Percentiles rank a stretch among this genome's conserved stretches.
phyloP scores from a whole-genome alignment of 208 protist genomes.

The Leishmania lainsoni region DNA sequence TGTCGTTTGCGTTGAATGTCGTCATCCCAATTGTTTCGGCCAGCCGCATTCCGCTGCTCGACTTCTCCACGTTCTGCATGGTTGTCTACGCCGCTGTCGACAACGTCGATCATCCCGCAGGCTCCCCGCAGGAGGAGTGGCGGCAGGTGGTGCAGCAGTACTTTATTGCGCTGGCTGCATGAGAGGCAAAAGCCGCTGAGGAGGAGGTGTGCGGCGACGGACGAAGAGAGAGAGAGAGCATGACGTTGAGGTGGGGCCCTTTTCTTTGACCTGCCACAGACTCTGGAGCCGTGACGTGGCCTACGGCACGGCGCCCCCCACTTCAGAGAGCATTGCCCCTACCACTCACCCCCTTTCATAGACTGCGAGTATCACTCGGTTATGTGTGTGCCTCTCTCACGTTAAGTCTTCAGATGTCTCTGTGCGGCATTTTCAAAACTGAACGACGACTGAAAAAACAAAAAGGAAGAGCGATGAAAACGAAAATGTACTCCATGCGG shows the following conservation, averaged over 20 bases:
- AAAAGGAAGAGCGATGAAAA: neutral
- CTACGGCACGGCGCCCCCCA: neutral
- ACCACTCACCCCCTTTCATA: neutral
- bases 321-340: neutral
- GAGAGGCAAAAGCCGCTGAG: neutral
- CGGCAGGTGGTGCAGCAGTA: constrained; percentile 46
- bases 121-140: constrained; percentile 41
- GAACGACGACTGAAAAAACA: neutral
- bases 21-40: constrained; percentile 51
- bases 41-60: constrained; percentile 50
- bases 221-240: neutral
- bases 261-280: neutral
- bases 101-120: constrained; percentile 8
- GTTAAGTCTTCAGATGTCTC: neutral
- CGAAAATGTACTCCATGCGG: neutral
- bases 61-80: constrained; percentile 66
- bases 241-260: neutral
- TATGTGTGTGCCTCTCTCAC: neutral
- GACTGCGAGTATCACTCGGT: neutral
- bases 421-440: neutral
- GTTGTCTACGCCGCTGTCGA: constrained; percentile 59
- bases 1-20: constrained; percentile 67
- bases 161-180: constrained; percentile 43
- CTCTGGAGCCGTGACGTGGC: neutral
- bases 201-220: neutral